phyloP scores from a whole-genome alignment of 129 eudicot genomes.

The Helichrysum umbraculigerum region DNA sequence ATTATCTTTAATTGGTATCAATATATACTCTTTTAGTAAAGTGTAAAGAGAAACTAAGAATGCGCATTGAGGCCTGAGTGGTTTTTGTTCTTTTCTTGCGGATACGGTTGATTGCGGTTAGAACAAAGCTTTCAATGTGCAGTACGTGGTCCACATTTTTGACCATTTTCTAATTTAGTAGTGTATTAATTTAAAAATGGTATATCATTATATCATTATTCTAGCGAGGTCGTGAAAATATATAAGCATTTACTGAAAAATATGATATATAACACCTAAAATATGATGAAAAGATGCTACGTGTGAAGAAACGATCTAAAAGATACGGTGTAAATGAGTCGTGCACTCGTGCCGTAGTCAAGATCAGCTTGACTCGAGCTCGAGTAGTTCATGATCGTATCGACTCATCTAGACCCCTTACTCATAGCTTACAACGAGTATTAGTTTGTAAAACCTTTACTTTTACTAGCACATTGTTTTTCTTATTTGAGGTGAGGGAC shows the following conservation, averaged over 20 bases:
- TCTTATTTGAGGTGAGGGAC: background rate
- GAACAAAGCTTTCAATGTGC: slow-evolving; percentile 37
- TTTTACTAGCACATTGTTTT: background rate
- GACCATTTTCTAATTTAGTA: slow-evolving; percentile 17
- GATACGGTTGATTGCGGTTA: slow-evolving; percentile 38
- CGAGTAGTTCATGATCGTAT: too few species aligned
- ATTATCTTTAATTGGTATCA: background rate
- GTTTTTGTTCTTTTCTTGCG: slow-evolving; percentile 35
- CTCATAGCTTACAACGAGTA: too few species aligned
- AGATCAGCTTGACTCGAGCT: too few species aligned
- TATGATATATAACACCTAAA: too few species aligned
- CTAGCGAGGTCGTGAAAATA: too few species aligned
- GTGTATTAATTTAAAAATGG: too few species aligned
- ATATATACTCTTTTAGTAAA: slow-evolving; percentile 20
- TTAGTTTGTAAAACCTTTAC: background rate
- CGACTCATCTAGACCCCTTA: too few species aligned
- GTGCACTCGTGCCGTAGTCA: too few species aligned
- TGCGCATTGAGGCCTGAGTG: slow-evolving; percentile 9
- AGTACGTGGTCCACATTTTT: slow-evolving; percentile 43
- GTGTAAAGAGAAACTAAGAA: slow-evolving; percentile 19
- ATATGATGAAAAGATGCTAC: too few species aligned
- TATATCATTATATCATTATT: too few species aligned
- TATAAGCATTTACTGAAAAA: too few species aligned
- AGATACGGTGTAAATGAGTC: background rate
- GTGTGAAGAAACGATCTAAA: background rate